Conservation (phyloP, 805 yeast species). For the Saturnispora saitoi region DNA sequence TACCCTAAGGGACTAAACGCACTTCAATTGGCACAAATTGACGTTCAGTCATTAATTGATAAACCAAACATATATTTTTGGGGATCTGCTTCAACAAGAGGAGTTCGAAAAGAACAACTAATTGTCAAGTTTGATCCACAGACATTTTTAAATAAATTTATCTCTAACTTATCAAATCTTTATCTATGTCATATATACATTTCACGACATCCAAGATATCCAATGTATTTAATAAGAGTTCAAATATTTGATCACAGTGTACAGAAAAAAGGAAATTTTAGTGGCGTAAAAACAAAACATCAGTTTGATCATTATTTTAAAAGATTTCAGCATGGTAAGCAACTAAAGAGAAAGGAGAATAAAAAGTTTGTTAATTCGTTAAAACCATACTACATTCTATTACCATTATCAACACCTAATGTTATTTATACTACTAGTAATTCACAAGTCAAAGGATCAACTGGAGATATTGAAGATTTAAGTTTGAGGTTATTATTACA, state of each 20-base stretch:
- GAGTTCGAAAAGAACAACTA: conserved; percentile 20
- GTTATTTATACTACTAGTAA: conserved; percentile 43
- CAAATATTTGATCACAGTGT: conserved; percentile 53
- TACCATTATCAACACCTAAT: conserved; percentile 61
- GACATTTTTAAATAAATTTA: conserved; percentile 39
- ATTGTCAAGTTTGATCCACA: conserved; percentile 36
- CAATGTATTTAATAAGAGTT: conserved; percentile 51
- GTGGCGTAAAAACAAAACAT: not conserved
- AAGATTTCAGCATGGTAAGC: conserved; percentile 3
- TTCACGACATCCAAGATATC: conserved; percentile 55
- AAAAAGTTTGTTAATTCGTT: conserved; percentile 30
- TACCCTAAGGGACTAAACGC: conserved; percentile 54
- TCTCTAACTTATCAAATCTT: conserved; percentile 39
- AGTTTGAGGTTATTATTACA: conserved; percentile 50
- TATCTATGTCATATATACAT: conserved; percentile 58
- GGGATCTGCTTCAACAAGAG: conserved; percentile 39
- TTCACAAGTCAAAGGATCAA: not conserved
- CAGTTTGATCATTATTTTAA: conserved; percentile 11
- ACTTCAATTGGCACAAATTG: conserved; percentile 62
- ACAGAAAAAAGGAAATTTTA: not conserved
- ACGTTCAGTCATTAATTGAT: conserved; percentile 55
- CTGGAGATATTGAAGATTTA: conserved; percentile 30
- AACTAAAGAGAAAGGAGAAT: conserved; percentile 6
- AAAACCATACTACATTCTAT: conserved; percentile 55
- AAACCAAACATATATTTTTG: conserved; percentile 41